phyloP scores from a whole-genome alignment of 441 rosid genomes.

The Kokia cookei region DNA sequence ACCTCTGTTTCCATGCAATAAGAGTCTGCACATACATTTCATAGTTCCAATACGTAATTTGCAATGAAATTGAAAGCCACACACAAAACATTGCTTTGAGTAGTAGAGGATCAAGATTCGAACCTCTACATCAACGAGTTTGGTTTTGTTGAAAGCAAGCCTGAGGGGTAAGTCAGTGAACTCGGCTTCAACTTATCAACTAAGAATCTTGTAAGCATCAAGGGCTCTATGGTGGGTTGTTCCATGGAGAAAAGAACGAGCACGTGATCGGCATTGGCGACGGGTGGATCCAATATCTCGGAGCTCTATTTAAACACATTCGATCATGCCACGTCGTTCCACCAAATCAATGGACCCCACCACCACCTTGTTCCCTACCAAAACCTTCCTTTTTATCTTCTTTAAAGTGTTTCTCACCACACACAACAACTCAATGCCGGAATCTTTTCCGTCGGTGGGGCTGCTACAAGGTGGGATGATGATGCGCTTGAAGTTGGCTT shows the following conservation, averaged over 20 bases:
- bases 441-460: constrained; percentile 2
- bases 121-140: constrained; percentile 60
- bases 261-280: constrained; percentile 74
- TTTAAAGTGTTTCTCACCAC: constrained; percentile 77
- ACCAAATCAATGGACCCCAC: constrained; percentile 84
- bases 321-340: constrained; percentile 70
- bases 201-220: constrained; percentile 68
- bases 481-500: constrained; percentile 95
- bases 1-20: constrained; percentile 49
- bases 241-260: constrained; percentile 74
- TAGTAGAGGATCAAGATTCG: background rate
- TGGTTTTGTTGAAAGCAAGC: constrained; percentile 70
- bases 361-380: constrained; percentile 75
- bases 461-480: constrained; percentile 35
- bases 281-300: constrained; percentile 69
- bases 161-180: constrained; percentile 66
- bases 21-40: constrained; percentile 36
- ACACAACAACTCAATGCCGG: constrained; percentile 57
- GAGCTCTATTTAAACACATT: constrained; percentile 60
- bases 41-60: background rate
- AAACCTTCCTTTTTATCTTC: constrained; percentile 79
- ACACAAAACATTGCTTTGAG: too few relatives aligned
- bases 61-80: background rate
- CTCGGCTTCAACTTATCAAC: constrained; percentile 81
- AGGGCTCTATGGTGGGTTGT: constrained; percentile 67